Base-by-base conservation (phyloP, 352 stramenopile species). In the Blastocystis sp. region DNA sequence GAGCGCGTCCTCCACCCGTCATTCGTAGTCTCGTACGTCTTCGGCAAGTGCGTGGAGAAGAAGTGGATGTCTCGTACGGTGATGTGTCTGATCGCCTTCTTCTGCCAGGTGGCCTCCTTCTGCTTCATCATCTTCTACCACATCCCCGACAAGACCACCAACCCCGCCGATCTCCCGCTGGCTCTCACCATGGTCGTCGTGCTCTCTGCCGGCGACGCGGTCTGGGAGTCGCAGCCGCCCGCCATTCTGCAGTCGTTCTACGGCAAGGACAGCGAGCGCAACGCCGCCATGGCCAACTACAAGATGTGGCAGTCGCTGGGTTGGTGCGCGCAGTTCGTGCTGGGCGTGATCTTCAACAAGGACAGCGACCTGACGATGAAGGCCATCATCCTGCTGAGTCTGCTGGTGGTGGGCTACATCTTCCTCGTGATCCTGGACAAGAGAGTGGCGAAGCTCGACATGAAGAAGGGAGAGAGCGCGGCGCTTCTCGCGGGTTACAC, bases 281-380 rank as follows among this genome's bases (percentile, higher is more conserved):
- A 90, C 21, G 82, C 78, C 43, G 88, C 88, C 24, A 90, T 81
- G 34, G 82, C 77, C 1, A 90, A 90, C 69, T 88, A 87, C 59
- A 90, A 89, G 52, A 87, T 90, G 88, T 90, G 88, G 88, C 88
- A 90, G 70, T 76, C 42, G 24, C 19, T 90, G 9, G 88, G 88
- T 69, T 78, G 45, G 54, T 68, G 60, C n/a, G 70, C 59, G 42
- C 88, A 90, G 59, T 87, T 89, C 52, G 79, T 45, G 14, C 52
- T 90, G 38, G 78, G 78, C 17, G 78, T 43, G 3, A 42, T 76
- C 34, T 88, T 74, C 40, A 54, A 28, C 19, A 54, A 34, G 7
- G 42, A 34, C 4, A 78, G 62, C 9, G 63, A 88, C 60, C 48
- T 88, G 3, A 24, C 34, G 28, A 77, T 88, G 64, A 88, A 88